Evolutionary conservation across 768 basidiomycete species (phyloP), one percentile per base, ranked within the genome.

Genomic region (Lentinula guzmanii): DNA sequence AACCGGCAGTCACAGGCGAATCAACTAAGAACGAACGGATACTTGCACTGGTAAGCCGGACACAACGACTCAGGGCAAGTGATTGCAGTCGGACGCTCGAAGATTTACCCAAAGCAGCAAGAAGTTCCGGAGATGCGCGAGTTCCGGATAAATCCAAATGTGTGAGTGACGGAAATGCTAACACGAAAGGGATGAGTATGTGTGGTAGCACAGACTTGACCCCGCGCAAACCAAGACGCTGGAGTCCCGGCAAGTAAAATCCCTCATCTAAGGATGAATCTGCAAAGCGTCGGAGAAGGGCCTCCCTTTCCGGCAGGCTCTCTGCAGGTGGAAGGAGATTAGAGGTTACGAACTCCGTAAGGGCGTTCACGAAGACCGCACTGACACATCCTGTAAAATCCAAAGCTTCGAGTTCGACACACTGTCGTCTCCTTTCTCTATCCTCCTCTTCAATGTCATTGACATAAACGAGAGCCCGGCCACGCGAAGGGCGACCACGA

Each of bases 301-400:
- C 13, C 7, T 42, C 54, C 39, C 50, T 21, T 5, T 46, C 43
- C 1, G 34, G 28, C 35, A 21, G 50, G 43, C 21, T 59, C 80
- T 6, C 76, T 9, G 72, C 63, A 39, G 70, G 71, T 21, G 79
- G 74, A 43, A 80, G 72, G 16, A 91, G 74, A 71, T 91, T 84
- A 41, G 80, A 81, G 54, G 79, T 80, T 64, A 91, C 92, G 67
- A 98, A 92, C 58, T 93, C 91, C 28, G 84, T 82, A 64, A 98
- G 82, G 1, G 91, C 92, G 64, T 88, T 85, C 61, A 91, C 90
- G 70, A 97, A 98, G 1, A 94, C 90, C 21, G 85, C 84, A 69
- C 91, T 94, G 74, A 98, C 90, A 69, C 96, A 98, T 66, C 95
- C 96, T 5, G 95, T 98, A 57, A 98, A 75, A 70, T 99, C 96